These are phyloP conservation scores for Pythium brachiatum DNA, from an alignment of 352 stramenopile genomes.

Conservation along the genomic window DNA sequence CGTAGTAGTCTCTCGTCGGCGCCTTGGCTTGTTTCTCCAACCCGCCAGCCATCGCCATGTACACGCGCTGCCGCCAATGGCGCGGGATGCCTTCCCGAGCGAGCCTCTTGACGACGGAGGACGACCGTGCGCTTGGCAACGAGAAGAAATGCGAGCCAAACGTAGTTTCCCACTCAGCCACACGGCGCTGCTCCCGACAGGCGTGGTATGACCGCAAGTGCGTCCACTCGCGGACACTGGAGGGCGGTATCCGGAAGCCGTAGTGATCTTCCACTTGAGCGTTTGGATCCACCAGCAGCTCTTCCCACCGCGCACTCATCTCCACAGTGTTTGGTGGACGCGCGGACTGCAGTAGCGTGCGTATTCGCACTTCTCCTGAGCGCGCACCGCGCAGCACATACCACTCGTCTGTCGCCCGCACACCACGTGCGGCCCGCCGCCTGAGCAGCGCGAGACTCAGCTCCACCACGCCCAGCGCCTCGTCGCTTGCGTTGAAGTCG, in stretches of 20 bases:
- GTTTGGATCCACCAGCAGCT: slow-evolving; percentile 27
- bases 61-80: slow-evolving; percentile 61
- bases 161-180: slow-evolving; percentile 57
- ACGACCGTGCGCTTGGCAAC: slow-evolving; percentile 19
- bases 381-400: slow-evolving; percentile 45
- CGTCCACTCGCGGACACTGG: slow-evolving; percentile 38
- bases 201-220: slow-evolving; percentile 73
- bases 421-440: slow-evolving; percentile 24
- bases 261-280: slow-evolving; percentile 55
- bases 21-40: slow-evolving; percentile 55
- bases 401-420: slow-evolving; percentile 54
- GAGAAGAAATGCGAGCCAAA: slow-evolving; percentile 48
- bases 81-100: slow-evolving; percentile 54
- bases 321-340: neutral
- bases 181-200: slow-evolving; percentile 64
- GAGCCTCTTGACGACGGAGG: slow-evolving; percentile 30
- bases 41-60: slow-evolving; percentile 66
- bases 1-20: slow-evolving; percentile 45
- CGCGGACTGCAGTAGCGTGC: slow-evolving; percentile 46
- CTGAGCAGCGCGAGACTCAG: slow-evolving; percentile 42
- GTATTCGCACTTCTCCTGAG: slow-evolving; percentile 64
- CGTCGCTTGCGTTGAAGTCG: slow-evolving; percentile 27
- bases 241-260: slow-evolving; percentile 57
- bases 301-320: slow-evolving; percentile 38
- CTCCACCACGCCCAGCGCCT: slow-evolving; percentile 52